phyloP scores from a whole-genome alignment of 306 rosid genomes.

The Sicyos baderoa region DNA sequence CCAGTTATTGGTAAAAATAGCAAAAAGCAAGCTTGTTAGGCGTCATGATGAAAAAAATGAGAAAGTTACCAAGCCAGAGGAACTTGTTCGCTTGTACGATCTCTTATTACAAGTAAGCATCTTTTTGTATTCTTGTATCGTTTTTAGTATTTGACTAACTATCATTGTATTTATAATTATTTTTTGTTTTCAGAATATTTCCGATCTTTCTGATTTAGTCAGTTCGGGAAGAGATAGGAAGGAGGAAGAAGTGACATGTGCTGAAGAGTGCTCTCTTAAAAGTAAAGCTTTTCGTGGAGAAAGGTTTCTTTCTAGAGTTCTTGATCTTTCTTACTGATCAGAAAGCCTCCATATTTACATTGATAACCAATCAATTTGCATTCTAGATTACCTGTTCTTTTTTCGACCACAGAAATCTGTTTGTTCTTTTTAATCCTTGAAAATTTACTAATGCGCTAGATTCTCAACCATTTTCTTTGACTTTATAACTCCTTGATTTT shows the following conservation, averaged over 20 bases:
- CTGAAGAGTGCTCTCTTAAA: slow-evolving; percentile 63
- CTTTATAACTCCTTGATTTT: not conserved
- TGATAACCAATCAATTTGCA: not conserved
- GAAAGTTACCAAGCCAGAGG: slow-evolving; percentile 94
- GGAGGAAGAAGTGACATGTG: slow-evolving; percentile 60
- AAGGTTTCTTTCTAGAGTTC: slow-evolving; percentile 44
- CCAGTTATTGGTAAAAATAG: slow-evolving; percentile 72
- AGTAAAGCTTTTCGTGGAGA: slow-evolving; percentile 77
- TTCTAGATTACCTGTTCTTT: not conserved
- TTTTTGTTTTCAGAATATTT: slow-evolving; percentile 57
- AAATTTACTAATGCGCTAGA: not conserved
- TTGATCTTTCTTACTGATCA: slow-evolving; percentile 10
- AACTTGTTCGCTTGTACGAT: slow-evolving; percentile 90
- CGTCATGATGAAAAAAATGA: slow-evolving; percentile 78
- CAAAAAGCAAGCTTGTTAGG: slow-evolving; percentile 73
- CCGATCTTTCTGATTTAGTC: slow-evolving; percentile 88
- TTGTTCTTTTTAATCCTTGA: not conserved
- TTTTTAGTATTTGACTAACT: slow-evolving; percentile 5
- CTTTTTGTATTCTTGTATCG: slow-evolving; percentile 16
- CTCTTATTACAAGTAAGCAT: slow-evolving; percentile 66
- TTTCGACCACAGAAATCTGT: too few species aligned
- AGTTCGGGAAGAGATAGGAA: slow-evolving; percentile 83
- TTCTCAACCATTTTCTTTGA: not conserved
- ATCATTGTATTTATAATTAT: not conserved
- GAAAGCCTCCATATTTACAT: slow-evolving; percentile 13